These are phyloP conservation scores for Pichia nanzhaoensis DNA, from an alignment of 805 yeast genomes.

Conservation along the genomic window DNA sequence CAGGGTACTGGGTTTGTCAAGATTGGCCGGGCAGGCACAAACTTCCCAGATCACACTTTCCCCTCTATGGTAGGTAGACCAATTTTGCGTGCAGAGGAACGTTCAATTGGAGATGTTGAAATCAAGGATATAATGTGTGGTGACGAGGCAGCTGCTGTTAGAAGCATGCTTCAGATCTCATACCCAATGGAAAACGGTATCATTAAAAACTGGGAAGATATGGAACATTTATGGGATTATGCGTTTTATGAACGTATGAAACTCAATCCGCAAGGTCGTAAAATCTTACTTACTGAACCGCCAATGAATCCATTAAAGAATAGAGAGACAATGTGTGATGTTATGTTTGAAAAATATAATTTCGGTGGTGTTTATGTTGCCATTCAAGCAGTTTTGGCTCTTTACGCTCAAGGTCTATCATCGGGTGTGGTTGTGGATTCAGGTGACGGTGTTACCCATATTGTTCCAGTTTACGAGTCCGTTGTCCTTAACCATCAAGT, in stretches of 20 bases:
- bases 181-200: constrained; percentile 99
- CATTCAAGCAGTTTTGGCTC: constrained; percentile 94
- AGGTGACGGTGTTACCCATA: constrained; percentile 98
- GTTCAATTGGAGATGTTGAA: constrained; percentile 58
- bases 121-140: constrained; percentile 98
- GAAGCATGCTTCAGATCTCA: constrained; percentile 85
- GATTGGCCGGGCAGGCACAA: constrained; percentile 93
- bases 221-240: constrained; percentile 98
- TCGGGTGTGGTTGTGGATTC: constrained; percentile 98
- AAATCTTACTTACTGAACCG: constrained; percentile 89
- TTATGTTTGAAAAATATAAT: constrained; percentile 85
- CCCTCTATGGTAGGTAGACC: constrained; percentile 98
- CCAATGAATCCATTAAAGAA: constrained; percentile 95
- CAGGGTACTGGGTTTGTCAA: constrained; percentile 99
- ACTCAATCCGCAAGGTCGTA: constrained; percentile 64
- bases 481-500: constrained; percentile 94
- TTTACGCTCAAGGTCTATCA: constrained; percentile 93
- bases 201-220: constrained; percentile 96
- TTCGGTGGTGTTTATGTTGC: constrained; percentile 94
- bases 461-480: constrained; percentile 96
- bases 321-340: constrained; percentile 85
- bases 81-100: constrained; percentile 92
- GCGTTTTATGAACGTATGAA: constrained; percentile 90
- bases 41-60: constrained; percentile 94
- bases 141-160: constrained; percentile 84